Evolutionary conservation across 768 basidiomycete genomes (phyloP).

Genomic region (Boletus vermiculosoides): DNA sequence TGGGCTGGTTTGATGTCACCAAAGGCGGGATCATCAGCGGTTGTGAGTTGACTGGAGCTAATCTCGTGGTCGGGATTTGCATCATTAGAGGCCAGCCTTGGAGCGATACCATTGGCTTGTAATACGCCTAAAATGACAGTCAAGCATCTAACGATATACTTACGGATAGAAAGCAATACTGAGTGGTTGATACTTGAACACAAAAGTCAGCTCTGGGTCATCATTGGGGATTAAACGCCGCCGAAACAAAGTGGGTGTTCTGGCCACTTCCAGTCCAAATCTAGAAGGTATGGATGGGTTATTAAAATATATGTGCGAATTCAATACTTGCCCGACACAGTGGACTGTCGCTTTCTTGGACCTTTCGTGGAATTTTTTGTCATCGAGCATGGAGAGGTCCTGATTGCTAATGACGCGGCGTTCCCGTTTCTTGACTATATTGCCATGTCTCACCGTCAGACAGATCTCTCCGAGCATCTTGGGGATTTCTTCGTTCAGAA

Average conservation of each 20-base stretch:
- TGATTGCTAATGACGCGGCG: rapidly evolving
- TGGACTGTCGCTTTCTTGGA: slow-evolving; percentile 24
- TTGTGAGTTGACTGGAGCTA: not conserved
- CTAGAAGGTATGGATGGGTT: slow-evolving; percentile 1
- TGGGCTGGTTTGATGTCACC: slow-evolving; percentile 1
- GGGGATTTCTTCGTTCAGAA: slow-evolving; percentile 6
- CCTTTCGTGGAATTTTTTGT: slow-evolving; percentile 19
- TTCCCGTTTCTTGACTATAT: no score
- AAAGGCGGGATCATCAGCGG: not conserved
- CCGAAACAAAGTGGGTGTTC: rapidly evolving
- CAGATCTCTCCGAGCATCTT: slow-evolving; percentile 18
- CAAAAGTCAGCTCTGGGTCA: slow-evolving; percentile 11
- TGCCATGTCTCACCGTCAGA: slow-evolving; percentile 5
- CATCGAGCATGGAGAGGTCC: not conserved
- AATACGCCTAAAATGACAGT: slow-evolving; percentile 12
- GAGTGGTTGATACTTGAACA: slow-evolving; percentile 23
- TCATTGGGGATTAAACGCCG: not conserved
- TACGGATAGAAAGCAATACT: slow-evolving; percentile 2
- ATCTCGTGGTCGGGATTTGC: not conserved
- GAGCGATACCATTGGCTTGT: slow-evolving; percentile 21
- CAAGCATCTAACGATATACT: not conserved
- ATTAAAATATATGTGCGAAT: not conserved
- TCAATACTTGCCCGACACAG: slow-evolving; percentile 13
- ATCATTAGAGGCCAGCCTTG: not conserved
- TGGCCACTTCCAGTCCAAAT: slow-evolving; percentile 7